Evolutionary conservation across 2,329 filamentous ascomycete species (phyloP), one percentile per base, ranked within the genome.

Genomic region (Beauveria sp.): DNA sequence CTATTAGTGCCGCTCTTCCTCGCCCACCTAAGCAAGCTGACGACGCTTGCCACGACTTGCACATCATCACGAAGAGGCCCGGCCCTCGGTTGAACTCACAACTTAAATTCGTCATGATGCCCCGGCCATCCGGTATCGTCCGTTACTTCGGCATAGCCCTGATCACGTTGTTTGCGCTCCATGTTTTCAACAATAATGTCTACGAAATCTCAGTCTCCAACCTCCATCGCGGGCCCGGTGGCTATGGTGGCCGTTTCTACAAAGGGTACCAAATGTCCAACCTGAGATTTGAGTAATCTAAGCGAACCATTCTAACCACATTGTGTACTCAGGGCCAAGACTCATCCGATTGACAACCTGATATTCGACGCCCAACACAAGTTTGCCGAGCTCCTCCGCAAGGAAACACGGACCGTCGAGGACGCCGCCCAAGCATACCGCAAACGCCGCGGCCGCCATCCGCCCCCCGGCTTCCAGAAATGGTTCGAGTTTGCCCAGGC

Each of bases 381-480:
- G 64, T 66, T 81, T 75, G 67, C 71, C 68, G 60, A 69, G 55
- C 65, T 79, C 34, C 65, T 81, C 0, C 68, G 73, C 26, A 73
- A 73, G 30, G 74, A 80, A 62, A 82, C 82, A 43, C 75, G 73
- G 56, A 81, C 78, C 5, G 71, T 88, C 52, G 71, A 75, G 37
- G 76, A 82, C 22, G 82, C 84, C 8, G 84, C 86, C 0, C 74
- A 77, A 26, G 80, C 78, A 24, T 88, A 88, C 68, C 79, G 84
- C 63, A 70, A 77, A 55, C 79, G 79, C 57, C 80, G 84, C 56
- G 83, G 83, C 28, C 79, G 84, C 24, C 82, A 87, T 66, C 85
- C 84, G 7, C 85, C 85, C 2, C 85, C 85, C 0, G 82, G 81
- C 22, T 88, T 88, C 66, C 78, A 84, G 63, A 73, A 78, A 40